Percentiles rank a stretch among this genome's conserved stretches.
phyloP scores from a whole-genome alignment of 2,329 filamentous ascomycete genomes.

The Plectosphaerella cucumerina region DNA sequence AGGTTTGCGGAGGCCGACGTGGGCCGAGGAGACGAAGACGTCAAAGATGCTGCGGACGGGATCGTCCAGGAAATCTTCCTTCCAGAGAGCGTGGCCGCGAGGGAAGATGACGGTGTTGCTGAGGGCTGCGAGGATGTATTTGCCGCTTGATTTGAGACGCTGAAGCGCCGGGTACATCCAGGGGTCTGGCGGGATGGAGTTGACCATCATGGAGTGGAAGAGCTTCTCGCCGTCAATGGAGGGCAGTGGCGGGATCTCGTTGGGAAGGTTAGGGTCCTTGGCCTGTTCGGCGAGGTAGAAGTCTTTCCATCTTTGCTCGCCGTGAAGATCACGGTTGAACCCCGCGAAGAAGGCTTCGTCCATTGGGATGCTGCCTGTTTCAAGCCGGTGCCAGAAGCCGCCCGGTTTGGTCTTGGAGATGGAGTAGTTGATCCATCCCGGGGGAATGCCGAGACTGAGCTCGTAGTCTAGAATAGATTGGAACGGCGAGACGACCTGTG shows the following conservation, averaged over 20 bases:
- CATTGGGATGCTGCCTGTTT: conserved; percentile 76
- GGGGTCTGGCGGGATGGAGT: conserved; percentile 68
- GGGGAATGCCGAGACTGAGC: conserved; percentile 66
- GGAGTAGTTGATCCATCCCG: conserved; percentile 87
- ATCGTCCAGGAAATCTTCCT: conserved; percentile 44
- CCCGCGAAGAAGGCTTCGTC: conserved; percentile 69
- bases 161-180: conserved; percentile 83
- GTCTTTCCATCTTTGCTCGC: conserved; percentile 61
- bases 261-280: conserved; percentile 34
- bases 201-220: conserved; percentile 88
- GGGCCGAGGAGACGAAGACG: conserved; percentile 81
- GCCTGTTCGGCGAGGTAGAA: conserved; percentile 49
- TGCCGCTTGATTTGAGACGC: conserved; percentile 58
- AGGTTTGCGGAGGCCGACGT: conserved; percentile 84
- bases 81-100: conserved; percentile 62
- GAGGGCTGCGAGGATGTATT: conserved; percentile 74
- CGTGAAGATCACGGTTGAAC: conserved; percentile 72
- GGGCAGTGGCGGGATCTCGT: conserved; percentile 58
- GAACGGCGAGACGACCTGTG: conserved; percentile 82
- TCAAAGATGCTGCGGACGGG: conserved; percentile 71
- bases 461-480: conserved; percentile 94
- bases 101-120: conserved; percentile 92
- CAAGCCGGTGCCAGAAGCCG: conserved; percentile 85
- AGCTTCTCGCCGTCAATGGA: conserved; percentile 71
- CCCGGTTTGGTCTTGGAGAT: conserved; percentile 74